Conservation (phyloP, 129 eudicot species). For the Helichrysum umbraculigerum region DNA sequence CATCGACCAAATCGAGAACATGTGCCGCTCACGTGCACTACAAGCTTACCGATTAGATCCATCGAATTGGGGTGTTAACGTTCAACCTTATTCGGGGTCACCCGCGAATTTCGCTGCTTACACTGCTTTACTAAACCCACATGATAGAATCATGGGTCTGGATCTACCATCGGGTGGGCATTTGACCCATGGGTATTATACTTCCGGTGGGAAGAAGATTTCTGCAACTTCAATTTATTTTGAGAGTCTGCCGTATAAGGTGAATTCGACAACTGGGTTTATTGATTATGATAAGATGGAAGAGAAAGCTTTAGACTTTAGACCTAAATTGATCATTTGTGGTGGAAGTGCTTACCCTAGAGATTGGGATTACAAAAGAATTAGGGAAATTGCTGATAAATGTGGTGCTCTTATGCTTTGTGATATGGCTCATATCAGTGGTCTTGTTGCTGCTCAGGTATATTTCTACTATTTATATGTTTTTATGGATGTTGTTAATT, state of each 20-base stretch:
- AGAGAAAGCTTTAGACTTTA: constrained; percentile 94
- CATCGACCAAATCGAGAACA: constrained; percentile 88
- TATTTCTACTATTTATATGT: not conserved
- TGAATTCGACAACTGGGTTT: constrained; percentile 68
- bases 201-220: constrained; percentile 86
- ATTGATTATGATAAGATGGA: constrained; percentile 90
- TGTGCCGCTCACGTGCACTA: constrained; percentile 71
- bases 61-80: constrained; percentile 91
- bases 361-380: constrained; percentile 86
- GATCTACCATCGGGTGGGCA: constrained; percentile 97
- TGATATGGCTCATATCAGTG: constrained; percentile 99
- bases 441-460: constrained; percentile 99
- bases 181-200: constrained; percentile 90
- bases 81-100: constrained; percentile 87
- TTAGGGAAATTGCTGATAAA: constrained; percentile 79
- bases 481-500: not conserved
- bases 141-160: constrained; percentile 90
- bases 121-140: constrained; percentile 83
- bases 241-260: constrained; percentile 98
- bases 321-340: constrained; percentile 93
- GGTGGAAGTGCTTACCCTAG: constrained; percentile 99
- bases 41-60: constrained; percentile 73
- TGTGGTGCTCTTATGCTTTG: constrained; percentile 85
- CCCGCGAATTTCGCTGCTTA: constrained; percentile 96
- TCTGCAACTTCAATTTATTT: constrained; percentile 91